Base-by-base conservation (phyloP, 1,139 yeast species). In the Lodderomyces beijingensis region DNA sequence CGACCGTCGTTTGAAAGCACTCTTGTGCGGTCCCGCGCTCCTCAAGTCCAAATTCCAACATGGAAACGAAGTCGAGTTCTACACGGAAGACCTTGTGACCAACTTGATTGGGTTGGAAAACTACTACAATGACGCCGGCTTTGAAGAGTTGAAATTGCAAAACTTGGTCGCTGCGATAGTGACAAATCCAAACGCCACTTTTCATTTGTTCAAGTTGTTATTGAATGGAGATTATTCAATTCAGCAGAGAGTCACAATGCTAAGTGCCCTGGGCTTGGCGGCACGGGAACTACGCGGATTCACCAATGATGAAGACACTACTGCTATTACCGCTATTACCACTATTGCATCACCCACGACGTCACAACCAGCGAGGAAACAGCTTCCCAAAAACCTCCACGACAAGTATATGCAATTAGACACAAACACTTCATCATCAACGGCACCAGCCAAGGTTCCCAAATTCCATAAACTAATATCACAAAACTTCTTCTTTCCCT, bases 171-270 rank as follows among this genome's bases (percentile, higher is more conserved):
- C 86, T 0, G 62, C 79, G 1, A 62, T 78, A 10, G 73, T 66
- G 0, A 53, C 76, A 2, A 59, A 59, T 31, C 79, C 83, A 3
- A 47, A 49, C 2, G 49, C 59, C 2, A 65, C 70, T 0, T 44
- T 58, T 0, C 62, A 59, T 34, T 40, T 77, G 3, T 57, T 71
- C 20, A 48, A 57, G 20, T 49, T 75, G 26, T 57, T 80, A 18
- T 55, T 68, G 3, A 55, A 65, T 0, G 88, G 86, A 0, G 93
- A 82, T 49, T 77, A 76, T 44, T 79, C 87, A 0, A 57, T 82
- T 13, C 81, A 77, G 42, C 80, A 75, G 40, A 53, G 89, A 29
- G 60, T 80, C 49, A 53, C 65, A 35, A 61, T 80, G 14, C 52
- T 82, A 19, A 66, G 83, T 1, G 59, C 78, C 0, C 49, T 79